A percentile compares a stretch with the other conserved stretches of the same genome.
Evolutionary conservation across 371 early-diverging fungal species (phyloP).

Genomic region (Mortierella sp.): DNA sequence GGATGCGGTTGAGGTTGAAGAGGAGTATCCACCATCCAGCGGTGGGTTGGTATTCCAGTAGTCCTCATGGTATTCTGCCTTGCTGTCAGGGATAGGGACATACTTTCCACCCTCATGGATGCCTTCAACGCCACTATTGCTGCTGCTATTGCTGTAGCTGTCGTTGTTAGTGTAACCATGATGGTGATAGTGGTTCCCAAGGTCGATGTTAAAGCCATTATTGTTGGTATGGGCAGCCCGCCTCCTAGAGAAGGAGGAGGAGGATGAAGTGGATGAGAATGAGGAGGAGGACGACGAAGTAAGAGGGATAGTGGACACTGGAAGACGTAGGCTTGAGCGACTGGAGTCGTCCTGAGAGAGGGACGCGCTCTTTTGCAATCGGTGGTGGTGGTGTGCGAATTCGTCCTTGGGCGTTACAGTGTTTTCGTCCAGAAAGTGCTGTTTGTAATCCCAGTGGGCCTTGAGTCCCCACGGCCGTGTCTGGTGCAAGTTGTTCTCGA

Average conservation of each 20-base stretch:
- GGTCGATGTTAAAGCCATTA: conserved; percentile 10
- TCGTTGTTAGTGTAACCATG: conserved; percentile 2
- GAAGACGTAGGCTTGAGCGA: conserved; percentile 19
- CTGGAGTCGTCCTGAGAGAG: conserved; percentile 10
- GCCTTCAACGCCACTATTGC: conserved; percentile 1
- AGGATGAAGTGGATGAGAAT: conserved; percentile 20
- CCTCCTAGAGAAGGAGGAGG: conserved; percentile 45
- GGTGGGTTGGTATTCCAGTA: conserved; percentile 39
- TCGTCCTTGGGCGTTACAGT: conserved; percentile 52
- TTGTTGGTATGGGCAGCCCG: conserved; percentile 18
- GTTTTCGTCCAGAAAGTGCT: conserved; percentile 50
- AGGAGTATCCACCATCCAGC: conserved; percentile 49
- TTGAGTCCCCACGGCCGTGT: conserved; percentile 44
- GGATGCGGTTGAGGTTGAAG: conserved; percentile 38
- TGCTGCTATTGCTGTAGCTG: conserved; percentile 8
- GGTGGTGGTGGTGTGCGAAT: conserved; percentile 48
- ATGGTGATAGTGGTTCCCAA: conserved; percentile 6
- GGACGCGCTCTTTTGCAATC: conserved; percentile 35
- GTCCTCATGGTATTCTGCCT: conserved; percentile 30
- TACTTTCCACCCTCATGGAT: conserved; percentile 2
- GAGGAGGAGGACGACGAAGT: conserved; percentile 38
- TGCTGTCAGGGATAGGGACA: conserved; percentile 15
- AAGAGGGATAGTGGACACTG: conserved; percentile 23
- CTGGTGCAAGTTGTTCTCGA: conserved; percentile 24
- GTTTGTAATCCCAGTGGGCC: conserved; percentile 49